These are phyloP conservation scores for Hapsidospora chrysogenum DNA, from an alignment of 495 filamentous ascomycete species.

Conservation along the genomic window DNA sequence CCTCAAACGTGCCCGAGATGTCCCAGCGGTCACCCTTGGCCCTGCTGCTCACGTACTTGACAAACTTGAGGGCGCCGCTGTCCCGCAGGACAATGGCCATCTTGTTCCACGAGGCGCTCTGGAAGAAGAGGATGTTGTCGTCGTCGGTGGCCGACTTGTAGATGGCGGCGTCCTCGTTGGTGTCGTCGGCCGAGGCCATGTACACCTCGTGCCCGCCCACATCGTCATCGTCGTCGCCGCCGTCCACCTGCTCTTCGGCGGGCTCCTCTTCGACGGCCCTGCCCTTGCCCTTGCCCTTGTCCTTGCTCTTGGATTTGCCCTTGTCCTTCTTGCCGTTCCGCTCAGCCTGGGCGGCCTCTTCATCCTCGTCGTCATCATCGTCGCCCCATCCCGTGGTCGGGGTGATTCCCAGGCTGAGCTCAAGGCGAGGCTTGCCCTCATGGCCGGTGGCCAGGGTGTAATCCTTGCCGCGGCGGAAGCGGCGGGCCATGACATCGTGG, in stretches of 20 bases:
- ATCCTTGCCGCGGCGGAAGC: slow-evolving; percentile 75
- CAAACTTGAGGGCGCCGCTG: slow-evolving; percentile 70
- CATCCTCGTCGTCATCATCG: slow-evolving; percentile 40
- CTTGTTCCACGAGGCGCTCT: slow-evolving; percentile 76
- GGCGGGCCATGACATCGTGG: slow-evolving; percentile 55
- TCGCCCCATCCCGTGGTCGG: slow-evolving; percentile 72
- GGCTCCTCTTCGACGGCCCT: slow-evolving; percentile 7
- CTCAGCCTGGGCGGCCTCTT: slow-evolving; percentile 16
- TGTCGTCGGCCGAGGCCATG: slow-evolving; percentile 73
- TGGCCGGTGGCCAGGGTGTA: slow-evolving; percentile 85
- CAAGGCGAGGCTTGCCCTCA: slow-evolving; percentile 66
- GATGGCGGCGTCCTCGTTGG: slow-evolving; percentile 64
- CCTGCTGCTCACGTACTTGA: slow-evolving; percentile 78
- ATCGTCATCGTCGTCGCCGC: too few species aligned
- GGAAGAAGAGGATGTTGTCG: slow-evolving; percentile 81
- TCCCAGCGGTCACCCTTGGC: slow-evolving; percentile 92
- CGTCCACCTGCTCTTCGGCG: slow-evolving; percentile 13
- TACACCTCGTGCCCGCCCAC: slow-evolving; percentile 84
- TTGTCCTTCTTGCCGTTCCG: slow-evolving; percentile 15
- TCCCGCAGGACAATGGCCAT: slow-evolving; percentile 82
- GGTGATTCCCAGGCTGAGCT: slow-evolving; percentile 71
- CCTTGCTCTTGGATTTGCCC: slow-evolving; percentile 11
- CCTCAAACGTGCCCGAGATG: slow-evolving; percentile 51
- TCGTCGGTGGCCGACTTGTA: slow-evolving; percentile 73
- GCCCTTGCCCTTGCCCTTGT: slow-evolving; percentile 7